Evolutionary conservation across 2,329 filamentous ascomycete species (phyloP).

Genomic region (Xylariales sp.): DNA sequence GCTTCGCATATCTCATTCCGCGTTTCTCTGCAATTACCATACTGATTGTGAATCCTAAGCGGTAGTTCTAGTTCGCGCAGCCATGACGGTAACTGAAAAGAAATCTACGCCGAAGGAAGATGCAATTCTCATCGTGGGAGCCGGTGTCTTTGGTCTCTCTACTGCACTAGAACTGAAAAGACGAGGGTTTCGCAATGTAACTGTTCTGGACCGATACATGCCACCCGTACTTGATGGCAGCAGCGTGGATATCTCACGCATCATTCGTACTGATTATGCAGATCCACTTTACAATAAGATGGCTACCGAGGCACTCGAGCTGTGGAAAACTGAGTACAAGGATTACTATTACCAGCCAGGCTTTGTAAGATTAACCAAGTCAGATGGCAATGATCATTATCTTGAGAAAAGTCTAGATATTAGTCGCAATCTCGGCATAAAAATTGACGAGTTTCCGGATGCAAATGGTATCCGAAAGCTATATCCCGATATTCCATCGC

Average conservation of each 20-base stretch:
- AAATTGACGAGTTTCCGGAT: background rate
- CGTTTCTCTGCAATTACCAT: no score
- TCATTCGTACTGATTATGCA: constrained; percentile 2
- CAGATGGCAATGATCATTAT: background rate
- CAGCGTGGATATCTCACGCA: constrained; percentile 2
- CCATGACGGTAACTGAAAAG: no score
- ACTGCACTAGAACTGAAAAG: constrained; percentile 37
- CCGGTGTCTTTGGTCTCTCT: constrained; percentile 34
- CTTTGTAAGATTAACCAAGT: background rate
- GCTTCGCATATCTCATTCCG: no score
- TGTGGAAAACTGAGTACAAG: background rate
- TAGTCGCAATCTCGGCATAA: background rate
- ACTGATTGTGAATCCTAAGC: no score
- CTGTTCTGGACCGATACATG: constrained; percentile 34
- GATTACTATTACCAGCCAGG: background rate
- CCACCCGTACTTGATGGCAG: constrained; percentile 1
- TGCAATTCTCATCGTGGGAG: constrained; percentile 33
- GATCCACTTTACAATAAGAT: background rate
- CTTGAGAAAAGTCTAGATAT: background rate
- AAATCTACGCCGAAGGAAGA: no score
- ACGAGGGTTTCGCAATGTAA: constrained; percentile 41
- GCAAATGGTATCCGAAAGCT: background rate
- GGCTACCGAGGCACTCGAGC: background rate
- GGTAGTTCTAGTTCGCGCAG: no score
- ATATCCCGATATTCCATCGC: background rate